Evolutionary conservation across 2,329 filamentous ascomycete species (phyloP), one percentile per base, ranked within the genome.

Genomic region (Arthrobotrys musiformis): DNA sequence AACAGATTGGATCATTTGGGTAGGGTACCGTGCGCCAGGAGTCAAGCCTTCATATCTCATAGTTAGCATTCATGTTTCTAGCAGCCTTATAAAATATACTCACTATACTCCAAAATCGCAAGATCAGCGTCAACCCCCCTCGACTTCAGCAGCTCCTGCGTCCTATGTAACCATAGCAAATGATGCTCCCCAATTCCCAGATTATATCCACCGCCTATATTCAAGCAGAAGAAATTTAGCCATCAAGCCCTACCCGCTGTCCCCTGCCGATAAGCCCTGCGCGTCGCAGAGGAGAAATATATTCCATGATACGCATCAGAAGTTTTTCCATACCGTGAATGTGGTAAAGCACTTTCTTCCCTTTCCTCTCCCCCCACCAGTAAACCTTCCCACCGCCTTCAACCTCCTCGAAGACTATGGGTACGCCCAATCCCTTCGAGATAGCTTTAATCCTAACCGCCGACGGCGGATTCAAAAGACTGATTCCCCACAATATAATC

Each of bases 71-170:
- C 22, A 13, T 19, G 24, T 33, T 35, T n/a, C 33, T 17, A 48
- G 15, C 9, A 40, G 13, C 7, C 4, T n/a, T n/a, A n/a, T 4
- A 46, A 6, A 28, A 2, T 42, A 35, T 28, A 52, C 68, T 3
- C 60, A 75, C 72, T 60, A 28, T 78, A 78, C 28, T 78, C 73
- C 50, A 78, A 35, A 24, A 70, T 58, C 48, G 67, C 73, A 19
- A 78, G 4, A 35, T 70, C 73, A 1, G 46, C 50, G 1, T 66
- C 60, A 15, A 78, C 17, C 8, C 73, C 73, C 30, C 48, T 72
- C 50, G 35, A 60, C 66, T 78, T 63, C 19, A 78, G 19, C 3
- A 28, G 35, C 35, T 61, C 15, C 60, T 62, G 35, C 15, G 61
- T 62, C 17, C 54, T 42, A 17, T 78, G 40, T 28, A 66, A 30